Conservation (phyloP, 345 rosid genomes). For the Euphorbia lathyris region DNA sequence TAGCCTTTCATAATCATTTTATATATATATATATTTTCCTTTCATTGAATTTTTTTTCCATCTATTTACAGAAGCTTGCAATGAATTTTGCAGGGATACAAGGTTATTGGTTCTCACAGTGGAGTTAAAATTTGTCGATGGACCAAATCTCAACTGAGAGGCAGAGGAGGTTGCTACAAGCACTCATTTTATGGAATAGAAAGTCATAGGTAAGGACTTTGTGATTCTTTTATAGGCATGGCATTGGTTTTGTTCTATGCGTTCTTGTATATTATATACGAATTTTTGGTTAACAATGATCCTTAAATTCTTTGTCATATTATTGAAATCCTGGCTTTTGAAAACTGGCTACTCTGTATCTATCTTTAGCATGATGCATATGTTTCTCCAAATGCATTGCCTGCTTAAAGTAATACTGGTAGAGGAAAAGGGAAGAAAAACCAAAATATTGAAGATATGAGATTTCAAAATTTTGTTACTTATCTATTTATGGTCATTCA, state of each 20-base stretch:
- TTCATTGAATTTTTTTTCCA: background rate
- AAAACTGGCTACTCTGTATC: background rate
- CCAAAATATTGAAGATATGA: too few relatives aligned
- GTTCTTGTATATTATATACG: background rate
- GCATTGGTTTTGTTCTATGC: background rate
- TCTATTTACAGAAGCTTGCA: background rate
- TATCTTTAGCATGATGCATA: background rate
- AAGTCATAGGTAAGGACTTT: constrained; percentile 76
- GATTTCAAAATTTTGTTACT: too few relatives aligned
- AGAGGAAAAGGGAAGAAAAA: too few relatives aligned
- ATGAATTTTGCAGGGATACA: constrained; percentile 75
- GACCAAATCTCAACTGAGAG: constrained; percentile 99
- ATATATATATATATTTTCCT: background rate
- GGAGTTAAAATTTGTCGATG: constrained; percentile 98
- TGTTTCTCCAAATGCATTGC: background rate
- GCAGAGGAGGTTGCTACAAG: constrained; percentile 99
- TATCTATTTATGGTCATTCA: too few relatives aligned
- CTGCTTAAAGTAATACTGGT: background rate
- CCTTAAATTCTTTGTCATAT: background rate
- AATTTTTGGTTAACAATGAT: background rate
- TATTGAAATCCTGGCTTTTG: background rate
- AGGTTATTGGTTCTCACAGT: constrained; percentile 94
- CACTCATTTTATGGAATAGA: constrained; percentile 98
- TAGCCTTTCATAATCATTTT: constrained; percentile 8
- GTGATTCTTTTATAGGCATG: background rate